Percentiles rank a stretch among this genome's conserved stretches.
These are phyloP conservation scores for Vanderwaltozyma verrucispora DNA, from an alignment of 805 yeast species.

Conservation along the genomic window DNA sequence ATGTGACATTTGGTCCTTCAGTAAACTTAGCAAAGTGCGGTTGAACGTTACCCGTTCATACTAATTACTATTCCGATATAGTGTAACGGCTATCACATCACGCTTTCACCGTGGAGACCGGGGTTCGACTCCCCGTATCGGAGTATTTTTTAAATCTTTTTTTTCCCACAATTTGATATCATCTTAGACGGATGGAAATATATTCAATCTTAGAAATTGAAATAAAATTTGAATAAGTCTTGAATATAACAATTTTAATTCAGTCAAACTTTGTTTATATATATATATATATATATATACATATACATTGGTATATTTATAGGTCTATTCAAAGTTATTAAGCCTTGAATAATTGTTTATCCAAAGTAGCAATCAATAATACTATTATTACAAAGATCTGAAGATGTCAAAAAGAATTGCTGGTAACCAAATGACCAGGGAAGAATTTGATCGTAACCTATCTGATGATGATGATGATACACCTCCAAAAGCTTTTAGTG, in stretches of 20 bases:
- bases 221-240: too few species aligned
- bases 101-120: constrained; percentile 33
- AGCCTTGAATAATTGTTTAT: too few species aligned
- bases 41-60: too few species aligned
- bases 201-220: too few species aligned
- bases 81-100: constrained; percentile 33
- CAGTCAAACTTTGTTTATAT: too few species aligned
- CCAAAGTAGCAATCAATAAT: background rate
- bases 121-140: constrained; percentile 33
- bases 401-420: constrained; percentile 62
- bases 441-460: constrained; percentile 29
- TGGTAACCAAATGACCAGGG: constrained; percentile 51
- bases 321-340: too few species aligned
- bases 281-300: too few species aligned
- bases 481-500: constrained; percentile 33
- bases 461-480: constrained; percentile 26
- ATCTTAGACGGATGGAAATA: background rate
- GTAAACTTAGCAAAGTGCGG: too few species aligned
- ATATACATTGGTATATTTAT: too few species aligned
- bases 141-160: constrained; percentile 11
- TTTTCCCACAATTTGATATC: background rate
- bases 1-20: too few species aligned
- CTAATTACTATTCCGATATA: constrained; percentile 23
- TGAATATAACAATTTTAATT: too few species aligned
- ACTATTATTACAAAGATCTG: too few species aligned